These are phyloP conservation scores for Maudiozyma humilis DNA, from an alignment of 1,139 yeast genomes.

Conservation along the genomic window DNA sequence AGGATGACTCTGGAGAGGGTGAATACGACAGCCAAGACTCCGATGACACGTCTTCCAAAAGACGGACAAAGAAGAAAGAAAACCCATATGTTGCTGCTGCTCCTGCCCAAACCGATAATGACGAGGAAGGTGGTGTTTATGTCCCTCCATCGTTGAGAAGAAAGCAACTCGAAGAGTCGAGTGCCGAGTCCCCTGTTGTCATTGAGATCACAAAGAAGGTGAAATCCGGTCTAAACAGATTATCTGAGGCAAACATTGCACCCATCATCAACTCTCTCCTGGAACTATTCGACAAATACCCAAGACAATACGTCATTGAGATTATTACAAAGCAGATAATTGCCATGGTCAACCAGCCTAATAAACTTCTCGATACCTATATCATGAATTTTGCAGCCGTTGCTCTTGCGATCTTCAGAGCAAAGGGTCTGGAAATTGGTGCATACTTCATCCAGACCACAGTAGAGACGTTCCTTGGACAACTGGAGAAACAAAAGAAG, in stretches of 20 bases:
- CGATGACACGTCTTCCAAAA: conserved; percentile 5
- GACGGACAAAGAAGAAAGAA: conserved; percentile 35
- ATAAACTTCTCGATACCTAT: conserved; percentile 64
- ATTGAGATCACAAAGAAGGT: conserved; percentile 48
- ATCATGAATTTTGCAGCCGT: conserved; percentile 74
- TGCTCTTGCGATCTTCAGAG: conserved; percentile 62
- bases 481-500: conserved; percentile 25
- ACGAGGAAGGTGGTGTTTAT: conserved; percentile 35
- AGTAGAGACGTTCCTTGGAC: conserved; percentile 54
- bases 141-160: conserved; percentile 80
- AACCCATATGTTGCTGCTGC: conserved; percentile 85
- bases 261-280: conserved; percentile 64
- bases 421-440: conserved; percentile 85
- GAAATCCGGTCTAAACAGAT: conserved; percentile 75
- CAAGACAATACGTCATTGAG: conserved; percentile 72
- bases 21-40: conserved; percentile 7
- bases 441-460: conserved; percentile 75
- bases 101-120: conserved; percentile 12
- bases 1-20: conserved; percentile 26
- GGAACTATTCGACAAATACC: conserved; percentile 50
- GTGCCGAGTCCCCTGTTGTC: conserved; percentile 42
- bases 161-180: conserved; percentile 36
- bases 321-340: conserved; percentile 54
- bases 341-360: conserved; percentile 62
- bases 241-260: conserved; percentile 76